phyloP scores from a whole-genome alignment of 2,329 filamentous ascomycete species.

The Ceratocystis ficicola region DNA sequence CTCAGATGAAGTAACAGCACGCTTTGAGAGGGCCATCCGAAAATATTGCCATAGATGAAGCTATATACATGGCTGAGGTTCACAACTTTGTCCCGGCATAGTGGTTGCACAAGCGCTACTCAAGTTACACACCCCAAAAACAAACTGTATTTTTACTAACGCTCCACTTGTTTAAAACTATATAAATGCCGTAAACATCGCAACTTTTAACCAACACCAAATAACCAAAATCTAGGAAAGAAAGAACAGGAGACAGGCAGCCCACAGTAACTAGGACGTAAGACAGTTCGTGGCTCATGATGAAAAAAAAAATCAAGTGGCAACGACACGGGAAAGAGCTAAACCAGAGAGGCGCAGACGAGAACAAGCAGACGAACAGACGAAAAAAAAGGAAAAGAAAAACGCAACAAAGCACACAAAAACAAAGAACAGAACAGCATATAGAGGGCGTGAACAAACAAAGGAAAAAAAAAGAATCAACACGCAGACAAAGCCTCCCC shows the following conservation, averaged over 20 bases:
- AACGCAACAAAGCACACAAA: not conserved
- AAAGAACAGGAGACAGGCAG: not conserved
- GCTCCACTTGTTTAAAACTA: too few relatives aligned
- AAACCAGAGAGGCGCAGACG: not conserved
- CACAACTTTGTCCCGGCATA: too few relatives aligned
- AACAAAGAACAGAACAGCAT: not conserved
- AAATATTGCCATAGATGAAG: too few relatives aligned
- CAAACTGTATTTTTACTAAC: too few relatives aligned
- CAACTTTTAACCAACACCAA: too few relatives aligned
- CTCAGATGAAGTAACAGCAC: too few relatives aligned
- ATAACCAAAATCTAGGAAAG: not conserved
- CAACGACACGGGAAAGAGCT: not conserved
- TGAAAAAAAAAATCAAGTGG: not conserved
- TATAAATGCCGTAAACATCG: too few relatives aligned
- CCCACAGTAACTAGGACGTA: not conserved
- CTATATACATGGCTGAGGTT: too few relatives aligned
- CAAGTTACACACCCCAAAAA: too few relatives aligned
- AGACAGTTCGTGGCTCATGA: not conserved
- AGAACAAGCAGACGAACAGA: not conserved
- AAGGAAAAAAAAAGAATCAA: not conserved
- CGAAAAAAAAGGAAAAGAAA: not conserved
- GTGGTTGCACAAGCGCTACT: too few relatives aligned
- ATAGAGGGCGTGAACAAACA: not conserved
- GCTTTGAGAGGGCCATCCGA: too few relatives aligned
- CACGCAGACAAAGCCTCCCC: not conserved